Evolutionary conservation across 2,329 filamentous ascomycete genomes (phyloP), one percentile per base, ranked within the genome.

Genomic region (Xylaria arbuscula): DNA sequence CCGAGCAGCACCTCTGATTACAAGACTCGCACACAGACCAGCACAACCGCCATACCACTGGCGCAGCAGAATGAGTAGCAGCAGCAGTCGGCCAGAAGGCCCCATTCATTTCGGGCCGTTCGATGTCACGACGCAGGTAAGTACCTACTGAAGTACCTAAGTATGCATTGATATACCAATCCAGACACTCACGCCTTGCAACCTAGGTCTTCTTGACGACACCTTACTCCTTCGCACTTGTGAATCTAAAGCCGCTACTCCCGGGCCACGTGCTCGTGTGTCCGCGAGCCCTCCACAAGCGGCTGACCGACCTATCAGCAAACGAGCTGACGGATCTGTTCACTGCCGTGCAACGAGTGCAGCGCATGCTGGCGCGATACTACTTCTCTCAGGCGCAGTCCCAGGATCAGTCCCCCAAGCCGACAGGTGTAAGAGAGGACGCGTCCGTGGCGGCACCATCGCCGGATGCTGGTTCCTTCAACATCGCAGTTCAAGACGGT

Each of bases 401-500:
- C 15, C 42, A 36, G 9, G 53, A 48, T 8, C 65, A 48, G 22
- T 5, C 50, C 17, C 13, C 64, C 34, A 19, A 19, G 28, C 56
- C 38, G 56, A 19, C 34, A 51, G 40, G 40, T 9, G 13, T 45
- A 9, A 36, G 3, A 15, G 47, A 34, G 17, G 56, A 42, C 15
- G 54, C 8, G 83, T 87, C 76, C 83, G 84, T 36, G 80, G 89
- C 70, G 86, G 87, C 78, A 77, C 62, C 72, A 60, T 13, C 50
- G 4, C 78, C 81, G 10, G 81, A 86, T 40, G 91, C 89, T 6
- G 89, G 92, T 10, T 92, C 93, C 68, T 91, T 98, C 82, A 98
- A 97, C 78, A 90, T 99, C 58, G 94, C 95, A 0, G 87, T 99
- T n/a, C 96, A 99, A 80, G 96, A 99, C 80, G 96, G 96, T 22